A percentile compares a stretch with the other conserved stretches of the same genome.
Conservation (phyloP, 257 asterid species). For the Solanum clarkiae region DNA sequence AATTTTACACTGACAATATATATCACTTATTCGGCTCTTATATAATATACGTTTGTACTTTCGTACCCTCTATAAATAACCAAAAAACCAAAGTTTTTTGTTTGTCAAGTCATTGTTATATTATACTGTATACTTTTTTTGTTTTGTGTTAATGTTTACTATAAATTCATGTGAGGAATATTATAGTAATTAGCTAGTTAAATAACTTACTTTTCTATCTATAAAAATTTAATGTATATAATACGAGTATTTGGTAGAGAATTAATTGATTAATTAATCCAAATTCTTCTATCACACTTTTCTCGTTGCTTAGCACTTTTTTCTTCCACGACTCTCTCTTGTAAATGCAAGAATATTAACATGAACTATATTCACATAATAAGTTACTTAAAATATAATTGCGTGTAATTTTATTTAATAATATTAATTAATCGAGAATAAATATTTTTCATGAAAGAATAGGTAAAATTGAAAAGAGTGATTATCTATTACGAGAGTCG, state of each 20-base stretch:
- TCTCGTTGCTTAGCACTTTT: neutral
- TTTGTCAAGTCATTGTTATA: neutral
- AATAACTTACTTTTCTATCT: neutral
- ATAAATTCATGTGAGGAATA: neutral
- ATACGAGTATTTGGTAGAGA: neutral
- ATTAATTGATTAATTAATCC: neutral
- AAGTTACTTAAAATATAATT: neutral
- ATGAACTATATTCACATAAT: neutral
- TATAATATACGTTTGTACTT: too few species aligned
- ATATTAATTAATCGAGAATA: neutral
- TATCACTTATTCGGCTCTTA: too few species aligned
- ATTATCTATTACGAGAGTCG: neutral
- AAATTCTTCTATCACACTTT: neutral
- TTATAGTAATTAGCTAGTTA: neutral
- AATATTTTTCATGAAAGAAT: neutral
- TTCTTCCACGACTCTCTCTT: neutral
- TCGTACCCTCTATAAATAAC: neutral
- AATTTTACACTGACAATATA: too few species aligned
- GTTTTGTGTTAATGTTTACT: neutral
- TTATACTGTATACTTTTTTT: neutral
- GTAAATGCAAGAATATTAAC: neutral
- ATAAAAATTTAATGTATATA: neutral
- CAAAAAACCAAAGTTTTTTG: neutral
- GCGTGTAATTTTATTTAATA: neutral
- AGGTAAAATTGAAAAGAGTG: neutral